A percentile compares a stretch with the other conserved stretches of the same genome.
Conservation (phyloP, 1,284 basidiomycete genomes). For the Takashimella tepidaria region DNA sequence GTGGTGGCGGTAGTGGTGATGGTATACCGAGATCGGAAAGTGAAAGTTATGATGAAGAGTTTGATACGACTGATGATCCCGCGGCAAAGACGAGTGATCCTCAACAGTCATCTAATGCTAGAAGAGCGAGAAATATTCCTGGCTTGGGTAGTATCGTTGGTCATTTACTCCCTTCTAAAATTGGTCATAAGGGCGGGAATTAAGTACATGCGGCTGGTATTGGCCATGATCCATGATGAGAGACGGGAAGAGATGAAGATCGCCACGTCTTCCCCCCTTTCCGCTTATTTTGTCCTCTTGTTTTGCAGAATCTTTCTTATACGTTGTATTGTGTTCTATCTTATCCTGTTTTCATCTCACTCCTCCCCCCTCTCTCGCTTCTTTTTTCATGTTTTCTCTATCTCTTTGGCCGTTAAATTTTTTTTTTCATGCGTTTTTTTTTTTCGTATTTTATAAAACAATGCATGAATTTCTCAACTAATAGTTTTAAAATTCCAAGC, state of each 20-base stretch:
- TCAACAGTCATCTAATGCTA: background rate
- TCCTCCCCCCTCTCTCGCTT: no score
- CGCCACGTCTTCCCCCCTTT: background rate
- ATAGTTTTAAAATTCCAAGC: no score
- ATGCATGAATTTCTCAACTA: no score
- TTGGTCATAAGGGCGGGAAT: no score
- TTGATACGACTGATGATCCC: background rate
- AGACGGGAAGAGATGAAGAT: background rate
- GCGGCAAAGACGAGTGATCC: background rate
- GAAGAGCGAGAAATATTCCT: background rate
- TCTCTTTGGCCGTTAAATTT: no score
- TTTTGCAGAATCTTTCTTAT: background rate
- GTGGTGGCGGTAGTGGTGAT: no score
- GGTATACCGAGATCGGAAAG: background rate
- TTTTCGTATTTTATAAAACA: background rate
- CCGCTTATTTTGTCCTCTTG: background rate
- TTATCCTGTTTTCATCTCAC: no score
- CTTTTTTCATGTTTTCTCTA: no score
- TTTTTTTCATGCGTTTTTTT: background rate
- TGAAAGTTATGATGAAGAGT: background rate
- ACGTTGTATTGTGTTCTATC: no score
- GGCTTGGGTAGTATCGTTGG: background rate
- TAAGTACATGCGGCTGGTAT: no score
- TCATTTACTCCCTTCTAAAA: background rate
- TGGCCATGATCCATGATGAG: background rate